Evolutionary conservation across 495 filamentous ascomycete genomes (phyloP).

Genomic region (Aspergillus indologenus): DNA sequence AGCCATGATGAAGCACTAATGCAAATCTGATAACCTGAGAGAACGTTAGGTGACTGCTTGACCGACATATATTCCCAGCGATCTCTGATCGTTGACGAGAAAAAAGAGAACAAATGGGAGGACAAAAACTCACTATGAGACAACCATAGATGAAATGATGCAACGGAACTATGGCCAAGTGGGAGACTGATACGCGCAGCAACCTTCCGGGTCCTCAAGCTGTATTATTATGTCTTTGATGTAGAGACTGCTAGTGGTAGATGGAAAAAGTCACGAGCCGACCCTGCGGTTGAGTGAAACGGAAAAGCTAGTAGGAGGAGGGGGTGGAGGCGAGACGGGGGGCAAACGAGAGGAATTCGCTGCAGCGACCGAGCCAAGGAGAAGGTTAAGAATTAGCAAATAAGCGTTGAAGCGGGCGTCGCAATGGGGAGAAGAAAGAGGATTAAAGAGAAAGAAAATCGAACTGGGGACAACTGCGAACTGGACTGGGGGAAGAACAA

Average conservation of each 20-base stretch:
- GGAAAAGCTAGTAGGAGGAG: background rate
- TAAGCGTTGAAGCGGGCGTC: too few species aligned
- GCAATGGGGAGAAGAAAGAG: background rate
- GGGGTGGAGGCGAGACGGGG: background rate
- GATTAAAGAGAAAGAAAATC: background rate
- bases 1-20: slow-evolving; percentile 31
- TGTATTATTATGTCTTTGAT: background rate
- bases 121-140: background rate
- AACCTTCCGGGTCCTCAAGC: background rate
- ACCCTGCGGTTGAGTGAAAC: slow-evolving; percentile 1
- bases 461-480: slow-evolving; percentile 1
- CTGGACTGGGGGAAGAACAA: slow-evolving; percentile 3
- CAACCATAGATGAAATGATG: background rate
- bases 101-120: background rate
- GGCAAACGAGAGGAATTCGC: background rate
- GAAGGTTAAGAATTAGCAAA: background rate
- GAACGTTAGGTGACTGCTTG: background rate
- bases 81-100: background rate
- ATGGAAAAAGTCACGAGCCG: background rate
- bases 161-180: background rate
- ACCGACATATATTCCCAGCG: background rate
- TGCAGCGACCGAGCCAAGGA: background rate
- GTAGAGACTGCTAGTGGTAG: background rate
- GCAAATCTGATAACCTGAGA: background rate
- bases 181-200: background rate